Percentiles rank a stretch among this genome's conserved stretches.
phyloP scores from a whole-genome alignment of 163 green algal genomes.

The Botryococcus braunii region DNA sequence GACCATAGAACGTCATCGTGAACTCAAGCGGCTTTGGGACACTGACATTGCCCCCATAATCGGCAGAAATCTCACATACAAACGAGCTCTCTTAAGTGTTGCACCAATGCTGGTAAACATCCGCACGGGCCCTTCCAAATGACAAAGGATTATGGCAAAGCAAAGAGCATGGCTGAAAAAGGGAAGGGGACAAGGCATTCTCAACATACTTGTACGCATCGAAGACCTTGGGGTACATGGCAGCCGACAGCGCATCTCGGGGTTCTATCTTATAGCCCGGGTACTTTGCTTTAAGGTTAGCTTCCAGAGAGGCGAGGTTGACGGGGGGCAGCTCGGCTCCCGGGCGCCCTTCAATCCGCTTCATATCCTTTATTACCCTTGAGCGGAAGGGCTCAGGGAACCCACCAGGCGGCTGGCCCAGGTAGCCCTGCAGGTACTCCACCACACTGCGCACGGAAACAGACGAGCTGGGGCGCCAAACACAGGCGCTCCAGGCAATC shows the following conservation, averaged over 20 bases:
- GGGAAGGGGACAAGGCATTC: too few species aligned
- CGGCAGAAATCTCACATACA: too few species aligned
- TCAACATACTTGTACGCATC: slow-evolving; percentile 68
- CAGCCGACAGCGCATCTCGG: slow-evolving; percentile 73
- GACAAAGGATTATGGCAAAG: too few species aligned
- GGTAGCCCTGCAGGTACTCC: slow-evolving; percentile 79
- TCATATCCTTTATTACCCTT: slow-evolving; percentile 57
- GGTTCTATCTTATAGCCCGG: slow-evolving; percentile 38
- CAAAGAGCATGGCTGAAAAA: too few species aligned
- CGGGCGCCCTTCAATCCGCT: slow-evolving; percentile 48
- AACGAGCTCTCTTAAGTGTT: too few species aligned
- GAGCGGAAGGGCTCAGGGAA: slow-evolving; percentile 84
- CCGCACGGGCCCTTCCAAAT: too few species aligned
- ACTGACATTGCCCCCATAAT: too few species aligned
- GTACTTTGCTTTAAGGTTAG: slow-evolving; percentile 56
- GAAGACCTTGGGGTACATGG: slow-evolving; percentile 90
- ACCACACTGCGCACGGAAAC: slow-evolving; percentile 51
- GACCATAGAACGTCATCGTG: too few species aligned
- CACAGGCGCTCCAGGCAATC: too few species aligned
- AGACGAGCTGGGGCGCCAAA: too few species aligned
- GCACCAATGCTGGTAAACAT: too few species aligned
- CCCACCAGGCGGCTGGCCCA: slow-evolving; percentile 74
- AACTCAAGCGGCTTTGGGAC: too few species aligned
- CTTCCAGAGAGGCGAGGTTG: slow-evolving; percentile 58
- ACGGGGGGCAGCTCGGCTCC: slow-evolving; percentile 51